Evolutionary conservation across 116 monocot genomes (phyloP), one percentile per base, ranked within the genome.

Genomic region (Zostera marina): DNA sequence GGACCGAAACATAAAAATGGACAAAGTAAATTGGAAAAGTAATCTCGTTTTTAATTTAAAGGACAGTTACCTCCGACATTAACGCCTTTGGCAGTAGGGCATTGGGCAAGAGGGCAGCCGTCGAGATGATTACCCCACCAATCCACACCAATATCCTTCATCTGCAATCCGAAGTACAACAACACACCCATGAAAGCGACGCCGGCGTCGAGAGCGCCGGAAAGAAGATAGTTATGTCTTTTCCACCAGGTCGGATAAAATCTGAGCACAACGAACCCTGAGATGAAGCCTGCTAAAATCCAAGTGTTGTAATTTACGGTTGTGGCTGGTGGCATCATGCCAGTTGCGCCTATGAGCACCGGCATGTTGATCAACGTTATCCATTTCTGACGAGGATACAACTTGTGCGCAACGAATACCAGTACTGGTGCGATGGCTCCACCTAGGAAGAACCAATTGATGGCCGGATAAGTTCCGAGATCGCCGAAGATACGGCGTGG

Each of bases 91-190:
- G 75, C 81, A 22, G 88, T 89, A 1, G 88, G 88, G 56, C 92
- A 92, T 9, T 67, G 46, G 39, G 83, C 86, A 22, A 87, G 38
- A 2, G 77, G 63, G 45, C 92, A 86, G 5, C 74, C 79, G 53
- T 82, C 87, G 65, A 66, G 41, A 5, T 76, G 56, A 39, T 80
- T 71, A 0, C 86, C 92, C 80, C 92, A 82, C 92, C 92, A 92
- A 23, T 68, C 70, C 39, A 82, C n/a, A 25, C 44, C 66, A n/a
- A 79, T 60, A 0, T 64, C 46, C 47, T 76, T 68, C 48, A 71
- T 40, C 48, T 65, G 77, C 15, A 89, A n/a, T 20, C 68, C 53
- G 48, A 89, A 21, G 25, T 80, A 84, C 53, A 81, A 9, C 54
- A 80, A 7, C 52, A 63, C 63, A 0, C 78, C 78, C 80, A 80